Evolutionary conservation across 208 protist genomes (phyloP).

Genomic region (Wallacemonas rigidus): DNA sequence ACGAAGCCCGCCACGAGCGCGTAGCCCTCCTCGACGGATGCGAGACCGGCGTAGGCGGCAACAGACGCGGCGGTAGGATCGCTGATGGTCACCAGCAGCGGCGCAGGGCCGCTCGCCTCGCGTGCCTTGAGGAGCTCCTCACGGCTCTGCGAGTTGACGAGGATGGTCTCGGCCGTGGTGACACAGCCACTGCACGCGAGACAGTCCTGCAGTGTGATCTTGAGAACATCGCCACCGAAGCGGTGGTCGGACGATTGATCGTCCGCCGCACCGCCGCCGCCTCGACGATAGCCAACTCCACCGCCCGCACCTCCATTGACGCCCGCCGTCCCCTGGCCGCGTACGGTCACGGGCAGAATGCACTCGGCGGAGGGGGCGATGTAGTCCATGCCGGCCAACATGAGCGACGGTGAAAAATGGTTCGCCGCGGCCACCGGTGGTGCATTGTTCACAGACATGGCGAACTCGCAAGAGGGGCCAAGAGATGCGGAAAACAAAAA

Average conservation of each 20-base stretch:
- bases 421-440: not conserved
- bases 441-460: not conserved
- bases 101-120: slow-evolving; percentile 6
- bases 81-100: slow-evolving; percentile 91
- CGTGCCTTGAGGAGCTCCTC: slow-evolving; percentile 40
- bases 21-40: slow-evolving; percentile 32
- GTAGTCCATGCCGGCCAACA: slow-evolving; percentile 85
- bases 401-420: slow-evolving; percentile 69
- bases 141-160: slow-evolving; percentile 86
- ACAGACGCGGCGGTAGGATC: slow-evolving; percentile 92
- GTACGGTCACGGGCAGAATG: slow-evolving; percentile 37
- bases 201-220: slow-evolving; percentile 87
- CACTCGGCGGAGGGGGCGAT: slow-evolving; percentile 80
- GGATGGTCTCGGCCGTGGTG: slow-evolving; percentile 97
- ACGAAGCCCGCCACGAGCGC: slow-evolving; percentile 78
- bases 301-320: not conserved
- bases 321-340: not conserved
- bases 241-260: too few species aligned
- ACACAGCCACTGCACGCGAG: slow-evolving; percentile 96
- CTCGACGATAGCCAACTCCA: not conserved
- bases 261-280: not conserved
- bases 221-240: slow-evolving; percentile 42
- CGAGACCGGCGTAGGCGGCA: slow-evolving; percentile 74
- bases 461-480: not conserved
- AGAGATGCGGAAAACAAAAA: not conserved